These are phyloP conservation scores for Scutellaria minor DNA, from an alignment of 257 asterid species.

Conservation along the genomic window DNA sequence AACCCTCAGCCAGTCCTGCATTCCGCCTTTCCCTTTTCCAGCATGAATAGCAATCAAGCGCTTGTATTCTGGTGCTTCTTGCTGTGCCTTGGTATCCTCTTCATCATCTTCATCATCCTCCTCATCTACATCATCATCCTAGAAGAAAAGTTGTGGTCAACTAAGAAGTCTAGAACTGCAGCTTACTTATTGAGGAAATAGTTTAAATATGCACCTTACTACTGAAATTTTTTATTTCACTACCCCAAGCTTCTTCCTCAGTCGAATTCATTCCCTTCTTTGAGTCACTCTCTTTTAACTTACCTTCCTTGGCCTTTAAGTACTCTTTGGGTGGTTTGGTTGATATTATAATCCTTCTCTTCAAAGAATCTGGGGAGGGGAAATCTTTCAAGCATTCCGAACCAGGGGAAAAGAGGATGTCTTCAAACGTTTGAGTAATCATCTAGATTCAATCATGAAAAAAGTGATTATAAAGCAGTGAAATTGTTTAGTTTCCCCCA, in stretches of 20 bases:
- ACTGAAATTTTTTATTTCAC: slow-evolving; percentile 43
- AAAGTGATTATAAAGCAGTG: slow-evolving; percentile 28
- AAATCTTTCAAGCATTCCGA: slow-evolving; percentile 51
- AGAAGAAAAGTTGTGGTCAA: slow-evolving; percentile 22
- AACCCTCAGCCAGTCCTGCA: slow-evolving; percentile 67
- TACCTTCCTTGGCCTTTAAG: slow-evolving; percentile 52
- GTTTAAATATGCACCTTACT: slow-evolving; percentile 40
- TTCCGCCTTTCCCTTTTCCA: slow-evolving; percentile 84
- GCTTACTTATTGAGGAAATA: slow-evolving; percentile 18
- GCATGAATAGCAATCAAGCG: slow-evolving; percentile 88
- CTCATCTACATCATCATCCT: slow-evolving; percentile 50
- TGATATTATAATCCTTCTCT: slow-evolving; percentile 63
- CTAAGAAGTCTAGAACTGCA: slow-evolving; percentile 19
- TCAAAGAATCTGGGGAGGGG: slow-evolving; percentile 63
- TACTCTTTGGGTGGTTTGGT: slow-evolving; percentile 77
- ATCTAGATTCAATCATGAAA: slow-evolving; percentile 45
- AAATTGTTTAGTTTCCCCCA: slow-evolving; percentile 19
- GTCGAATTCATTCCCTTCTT: slow-evolving; percentile 42
- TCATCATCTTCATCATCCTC: slow-evolving; percentile 52
- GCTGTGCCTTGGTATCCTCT: slow-evolving; percentile 46
- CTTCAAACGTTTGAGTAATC: slow-evolving; percentile 63
- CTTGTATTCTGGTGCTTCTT: slow-evolving; percentile 60
- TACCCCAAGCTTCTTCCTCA: slow-evolving; percentile 61
- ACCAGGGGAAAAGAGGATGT: slow-evolving; percentile 59
- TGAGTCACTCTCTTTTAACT: slow-evolving; percentile 40